A percentile compares a stretch with the other conserved stretches of the same genome.
phyloP scores from a whole-genome alignment of 305 asterid species.

The Plantago lanceolata region DNA sequence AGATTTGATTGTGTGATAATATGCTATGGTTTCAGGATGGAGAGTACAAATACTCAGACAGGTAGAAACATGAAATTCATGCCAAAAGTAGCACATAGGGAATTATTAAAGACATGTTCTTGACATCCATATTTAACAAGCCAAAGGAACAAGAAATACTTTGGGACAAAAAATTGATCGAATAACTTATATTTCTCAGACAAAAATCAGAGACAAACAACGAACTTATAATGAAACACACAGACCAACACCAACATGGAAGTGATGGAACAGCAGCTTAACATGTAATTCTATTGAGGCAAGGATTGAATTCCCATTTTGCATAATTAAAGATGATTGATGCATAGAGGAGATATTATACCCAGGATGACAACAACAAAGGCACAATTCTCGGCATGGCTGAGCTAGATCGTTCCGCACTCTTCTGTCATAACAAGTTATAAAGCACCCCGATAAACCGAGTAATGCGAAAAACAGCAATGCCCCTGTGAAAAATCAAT shows the following conservation, averaged over 20 bases:
- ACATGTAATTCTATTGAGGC: background rate
- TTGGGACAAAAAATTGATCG: background rate
- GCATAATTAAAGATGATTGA: slow-evolving; percentile 6
- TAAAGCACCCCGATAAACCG: slow-evolving; percentile 89
- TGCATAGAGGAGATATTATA: slow-evolving; percentile 26
- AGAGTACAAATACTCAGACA: no score
- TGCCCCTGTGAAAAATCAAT: slow-evolving; percentile 53
- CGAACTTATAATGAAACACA: background rate
- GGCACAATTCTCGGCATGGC: slow-evolving; percentile 91
- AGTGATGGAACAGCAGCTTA: no score
- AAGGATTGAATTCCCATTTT: background rate
- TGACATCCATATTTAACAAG: background rate
- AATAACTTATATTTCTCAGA: background rate
- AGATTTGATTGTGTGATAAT: no score
- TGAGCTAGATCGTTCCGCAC: slow-evolving; percentile 93
- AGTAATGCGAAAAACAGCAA: slow-evolving; percentile 77
- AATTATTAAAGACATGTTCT: background rate
- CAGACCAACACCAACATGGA: no score
- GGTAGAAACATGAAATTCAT: background rate
- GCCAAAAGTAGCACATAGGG: background rate
- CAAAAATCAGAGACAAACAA: background rate
- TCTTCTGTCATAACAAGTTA: slow-evolving; percentile 92
- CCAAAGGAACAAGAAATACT: background rate
- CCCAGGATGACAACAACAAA: slow-evolving; percentile 98
- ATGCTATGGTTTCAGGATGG: no score